A percentile compares a stretch with the other conserved stretches of the same genome.
Evolutionary conservation across 208 protist species (phyloP).

Genomic region (Trypanosoma melophagium): DNA sequence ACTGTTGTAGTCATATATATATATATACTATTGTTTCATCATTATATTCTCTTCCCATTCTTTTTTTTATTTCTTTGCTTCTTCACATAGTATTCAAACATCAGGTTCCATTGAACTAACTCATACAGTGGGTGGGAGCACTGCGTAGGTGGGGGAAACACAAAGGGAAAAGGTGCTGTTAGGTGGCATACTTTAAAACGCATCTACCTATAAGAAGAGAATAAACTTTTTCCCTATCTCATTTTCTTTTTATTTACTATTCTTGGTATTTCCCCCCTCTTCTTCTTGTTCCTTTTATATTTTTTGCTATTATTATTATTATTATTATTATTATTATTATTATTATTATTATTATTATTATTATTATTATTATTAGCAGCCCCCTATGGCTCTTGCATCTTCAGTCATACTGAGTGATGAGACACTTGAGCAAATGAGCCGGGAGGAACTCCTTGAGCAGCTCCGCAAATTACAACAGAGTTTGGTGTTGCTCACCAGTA

Average conservation of each 20-base stretch:
- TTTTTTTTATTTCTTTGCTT: too few relatives aligned
- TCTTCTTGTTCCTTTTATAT: background rate
- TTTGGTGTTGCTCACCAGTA: too few relatives aligned
- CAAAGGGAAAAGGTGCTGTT: background rate
- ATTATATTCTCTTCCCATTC: too few relatives aligned
- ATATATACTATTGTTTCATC: too few relatives aligned
- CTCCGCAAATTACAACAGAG: constrained; percentile 2
- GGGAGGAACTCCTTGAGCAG: constrained; percentile 21
- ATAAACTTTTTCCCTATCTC: constrained; percentile 1
- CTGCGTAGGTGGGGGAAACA: background rate
- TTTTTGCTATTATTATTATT: background rate
- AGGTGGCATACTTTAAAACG: background rate
- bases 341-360: background rate
- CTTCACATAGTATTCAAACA: too few relatives aligned
- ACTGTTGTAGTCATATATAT: too few relatives aligned
- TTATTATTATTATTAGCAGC: background rate
- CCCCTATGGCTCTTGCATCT: background rate
- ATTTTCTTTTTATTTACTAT: constrained; percentile 23
- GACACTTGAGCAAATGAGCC: constrained; percentile 1
- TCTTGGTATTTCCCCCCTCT: constrained; percentile 1
- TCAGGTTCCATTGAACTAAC: too few relatives aligned
- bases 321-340: background rate
- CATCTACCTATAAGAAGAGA: background rate
- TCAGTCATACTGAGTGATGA: constrained; percentile 19
- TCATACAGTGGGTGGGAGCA: background rate